Evolutionary conservation across 2,329 filamentous ascomycete genomes (phyloP).

Genomic region (Leptographium procerum): DNA sequence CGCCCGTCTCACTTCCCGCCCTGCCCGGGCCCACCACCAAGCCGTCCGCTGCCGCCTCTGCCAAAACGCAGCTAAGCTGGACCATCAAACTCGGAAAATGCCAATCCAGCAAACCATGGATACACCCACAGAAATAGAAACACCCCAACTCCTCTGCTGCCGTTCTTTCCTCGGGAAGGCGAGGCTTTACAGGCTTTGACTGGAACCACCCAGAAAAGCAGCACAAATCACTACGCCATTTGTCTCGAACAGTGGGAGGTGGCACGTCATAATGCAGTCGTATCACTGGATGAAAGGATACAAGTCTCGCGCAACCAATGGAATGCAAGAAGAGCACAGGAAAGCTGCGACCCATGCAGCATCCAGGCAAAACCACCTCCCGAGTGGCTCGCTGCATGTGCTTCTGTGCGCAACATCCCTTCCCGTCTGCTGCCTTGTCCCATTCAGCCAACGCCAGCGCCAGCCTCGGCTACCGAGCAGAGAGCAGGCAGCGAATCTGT

Average conservation of each 20-base stretch:
- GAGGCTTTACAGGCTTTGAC: background rate
- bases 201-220: background rate
- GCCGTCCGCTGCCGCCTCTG: conserved; percentile 52
- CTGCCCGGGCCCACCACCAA: conserved; percentile 54
- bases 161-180: background rate
- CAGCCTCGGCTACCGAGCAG: background rate
- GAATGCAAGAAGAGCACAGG: background rate
- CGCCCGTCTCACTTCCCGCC: conserved; percentile 55
- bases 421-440: background rate
- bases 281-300: background rate
- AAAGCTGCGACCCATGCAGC: background rate
- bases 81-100: too few relatives aligned
- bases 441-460: background rate
- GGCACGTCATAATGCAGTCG: background rate
- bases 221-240: background rate
- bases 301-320: background rate
- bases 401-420: background rate
- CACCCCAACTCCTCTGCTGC: background rate
- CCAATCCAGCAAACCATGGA: background rate
- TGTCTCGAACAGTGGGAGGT: background rate
- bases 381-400: background rate
- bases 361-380: background rate
- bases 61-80: conserved; percentile 43
- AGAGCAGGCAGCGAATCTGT: background rate
- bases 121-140: background rate